phyloP scores from a whole-genome alignment of 176 grass and related monocot genomes.

The Rhynchospora breviuscula region DNA sequence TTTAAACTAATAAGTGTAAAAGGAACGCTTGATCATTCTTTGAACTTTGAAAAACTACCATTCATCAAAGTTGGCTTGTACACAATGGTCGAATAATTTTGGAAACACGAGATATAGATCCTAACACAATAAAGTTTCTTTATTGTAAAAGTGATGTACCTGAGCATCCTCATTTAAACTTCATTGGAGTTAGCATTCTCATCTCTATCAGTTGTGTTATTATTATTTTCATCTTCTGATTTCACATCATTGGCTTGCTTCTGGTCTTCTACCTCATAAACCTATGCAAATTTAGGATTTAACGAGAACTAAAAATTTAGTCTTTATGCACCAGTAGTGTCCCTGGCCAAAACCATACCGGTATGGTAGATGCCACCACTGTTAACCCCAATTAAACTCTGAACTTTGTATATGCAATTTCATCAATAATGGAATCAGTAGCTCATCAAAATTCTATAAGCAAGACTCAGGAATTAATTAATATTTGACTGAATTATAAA shows the following conservation, averaged over 20 bases:
- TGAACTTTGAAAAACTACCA: no score
- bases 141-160: no score
- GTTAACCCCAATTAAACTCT: background rate
- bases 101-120: no score
- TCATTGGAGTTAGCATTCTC: constrained; percentile 2
- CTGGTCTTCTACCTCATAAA: background rate
- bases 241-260: background rate
- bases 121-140: no score
- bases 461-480: background rate
- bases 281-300: constrained; percentile 8
- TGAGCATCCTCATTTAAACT: constrained; percentile 2
- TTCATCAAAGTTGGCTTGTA: no score
- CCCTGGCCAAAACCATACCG: background rate
- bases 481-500: background rate
- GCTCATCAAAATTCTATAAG: background rate
- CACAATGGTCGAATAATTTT: no score
- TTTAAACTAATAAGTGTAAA: no score
- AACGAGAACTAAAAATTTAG: background rate
- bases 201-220: background rate
- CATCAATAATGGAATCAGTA: no score
- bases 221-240: constrained; percentile 18
- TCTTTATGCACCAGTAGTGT: background rate
- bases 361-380: background rate
- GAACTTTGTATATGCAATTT: no score
- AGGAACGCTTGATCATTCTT: no score